These are phyloP conservation scores for Trichopus zeylanicus DNA, from an alignment of 116 monocot genomes.

Conservation along the genomic window DNA sequence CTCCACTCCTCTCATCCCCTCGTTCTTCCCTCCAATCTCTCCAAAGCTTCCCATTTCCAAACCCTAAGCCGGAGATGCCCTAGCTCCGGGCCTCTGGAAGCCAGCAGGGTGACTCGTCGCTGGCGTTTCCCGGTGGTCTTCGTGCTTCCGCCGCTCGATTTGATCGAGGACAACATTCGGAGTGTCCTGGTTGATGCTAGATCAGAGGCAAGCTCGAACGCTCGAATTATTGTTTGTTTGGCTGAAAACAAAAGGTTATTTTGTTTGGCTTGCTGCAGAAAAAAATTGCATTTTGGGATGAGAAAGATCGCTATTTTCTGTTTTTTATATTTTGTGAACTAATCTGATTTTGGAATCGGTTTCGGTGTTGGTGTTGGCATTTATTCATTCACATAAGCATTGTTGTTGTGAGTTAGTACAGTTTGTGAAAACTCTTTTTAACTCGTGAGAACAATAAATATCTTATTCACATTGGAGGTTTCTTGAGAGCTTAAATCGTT, in stretches of 20 bases:
- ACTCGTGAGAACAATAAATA: too few species aligned
- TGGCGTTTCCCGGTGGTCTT: background rate
- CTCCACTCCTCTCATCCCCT: background rate
- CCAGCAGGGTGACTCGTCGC: background rate
- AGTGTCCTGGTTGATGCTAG: conserved; percentile 55
- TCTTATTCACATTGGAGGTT: too few species aligned
- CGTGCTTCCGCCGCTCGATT: conserved; percentile 36
- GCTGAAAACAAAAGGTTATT: background rate
- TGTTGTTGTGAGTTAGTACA: too few species aligned
- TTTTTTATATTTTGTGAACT: too few species aligned
- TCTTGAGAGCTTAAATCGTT: too few species aligned
- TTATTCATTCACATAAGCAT: too few species aligned
- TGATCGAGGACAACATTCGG: conserved; percentile 68
- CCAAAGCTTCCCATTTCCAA: background rate
- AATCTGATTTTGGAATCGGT: too few species aligned
- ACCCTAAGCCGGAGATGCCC: background rate
- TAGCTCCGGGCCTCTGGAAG: too few species aligned
- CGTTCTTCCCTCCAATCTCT: background rate
- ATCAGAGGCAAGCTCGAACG: conserved; percentile 33
- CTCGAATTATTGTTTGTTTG: background rate
- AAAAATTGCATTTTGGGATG: too few species aligned
- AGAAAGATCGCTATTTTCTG: too few species aligned
- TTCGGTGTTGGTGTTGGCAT: too few species aligned
- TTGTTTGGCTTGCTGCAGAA: background rate
- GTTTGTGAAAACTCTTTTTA: too few species aligned